Percentiles rank a stretch among this genome's conserved stretches.
phyloP scores from a whole-genome alignment of 805 yeast species.

The Wickerhamiella sorbophila region DNA sequence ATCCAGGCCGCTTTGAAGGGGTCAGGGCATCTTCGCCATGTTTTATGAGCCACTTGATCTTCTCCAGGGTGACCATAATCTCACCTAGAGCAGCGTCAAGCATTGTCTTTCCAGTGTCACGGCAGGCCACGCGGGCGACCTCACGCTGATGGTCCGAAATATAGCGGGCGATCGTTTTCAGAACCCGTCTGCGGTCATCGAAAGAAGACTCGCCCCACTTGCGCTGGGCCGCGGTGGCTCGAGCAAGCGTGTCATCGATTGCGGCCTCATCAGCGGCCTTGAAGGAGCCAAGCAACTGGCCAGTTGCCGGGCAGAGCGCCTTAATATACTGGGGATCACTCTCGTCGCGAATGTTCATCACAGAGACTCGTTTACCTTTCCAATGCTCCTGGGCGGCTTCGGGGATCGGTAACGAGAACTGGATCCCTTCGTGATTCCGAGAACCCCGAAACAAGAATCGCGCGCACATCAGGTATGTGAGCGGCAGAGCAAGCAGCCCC shows the following conservation, averaged over 20 bases:
- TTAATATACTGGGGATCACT: conserved; percentile 59
- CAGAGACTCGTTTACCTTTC: conserved; percentile 72
- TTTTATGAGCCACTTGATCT: conserved; percentile 74
- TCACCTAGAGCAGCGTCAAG: conserved; percentile 86
- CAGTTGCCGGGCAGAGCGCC: conserved; percentile 92
- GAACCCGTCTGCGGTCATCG: conserved; percentile 51
- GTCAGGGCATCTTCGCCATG: conserved; percentile 64
- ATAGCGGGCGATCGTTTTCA: conserved; percentile 56
- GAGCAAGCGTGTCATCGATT: conserved; percentile 49
- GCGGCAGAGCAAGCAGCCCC: conserved; percentile 6
- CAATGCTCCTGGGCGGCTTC: conserved; percentile 76
- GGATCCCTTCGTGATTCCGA: conserved; percentile 8
- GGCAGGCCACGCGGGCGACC: conserved; percentile 82
- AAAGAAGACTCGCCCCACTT: conserved; percentile 41
- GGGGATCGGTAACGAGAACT: conserved; percentile 38
- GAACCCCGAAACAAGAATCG: conserved; percentile 5
- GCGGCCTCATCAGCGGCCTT: conserved; percentile 50
- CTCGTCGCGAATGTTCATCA: conserved; percentile 42
- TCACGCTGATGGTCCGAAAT: conserved; percentile 71
- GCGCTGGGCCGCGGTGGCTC: conserved; percentile 41
- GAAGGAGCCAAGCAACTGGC: conserved; percentile 69
- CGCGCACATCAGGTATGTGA: conserved; percentile 6
- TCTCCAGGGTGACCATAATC: conserved; percentile 87
- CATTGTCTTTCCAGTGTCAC: conserved; percentile 94
- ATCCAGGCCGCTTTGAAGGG: conserved; percentile 71